Evolutionary conservation across 331 rosid species (phyloP).

Genomic region (Malus hybrid): DNA sequence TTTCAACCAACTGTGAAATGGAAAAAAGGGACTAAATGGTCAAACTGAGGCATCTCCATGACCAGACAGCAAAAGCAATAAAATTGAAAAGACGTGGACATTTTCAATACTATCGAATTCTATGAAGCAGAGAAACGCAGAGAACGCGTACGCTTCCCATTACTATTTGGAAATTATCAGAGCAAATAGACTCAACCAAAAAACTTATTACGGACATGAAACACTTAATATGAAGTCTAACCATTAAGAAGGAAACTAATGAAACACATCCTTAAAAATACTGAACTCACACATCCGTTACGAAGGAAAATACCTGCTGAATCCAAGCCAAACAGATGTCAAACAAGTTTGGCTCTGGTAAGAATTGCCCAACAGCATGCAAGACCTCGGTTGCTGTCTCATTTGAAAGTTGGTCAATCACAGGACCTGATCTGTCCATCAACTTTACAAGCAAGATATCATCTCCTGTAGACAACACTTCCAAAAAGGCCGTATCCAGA

Average conservation of each 20-base stretch:
- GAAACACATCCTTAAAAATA: no score
- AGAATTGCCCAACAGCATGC: slow-evolving; percentile 68
- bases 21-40: background rate
- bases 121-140: background rate
- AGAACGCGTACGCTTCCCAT: no score
- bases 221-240: background rate
- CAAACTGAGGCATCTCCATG: background rate
- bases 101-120: background rate
- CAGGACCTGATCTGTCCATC: slow-evolving; percentile 96
- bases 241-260: background rate
- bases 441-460: slow-evolving; percentile 81
- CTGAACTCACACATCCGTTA: background rate
- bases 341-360: slow-evolving; percentile 67
- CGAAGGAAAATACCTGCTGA: slow-evolving; percentile 61
- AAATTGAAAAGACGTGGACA: background rate
- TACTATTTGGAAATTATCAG: background rate
- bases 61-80: background rate
- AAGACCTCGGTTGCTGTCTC: slow-evolving; percentile 67
- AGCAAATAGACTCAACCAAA: background rate
- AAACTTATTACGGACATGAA: background rate
- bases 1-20: slow-evolving; percentile 68
- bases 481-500: slow-evolving; percentile 77
- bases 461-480: slow-evolving; percentile 76
- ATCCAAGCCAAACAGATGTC: slow-evolving; percentile 86
- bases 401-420: slow-evolving; percentile 65